Base-by-base conservation (phyloP, 257 asterid genomes). In the Gentiana dahurica region DNA sequence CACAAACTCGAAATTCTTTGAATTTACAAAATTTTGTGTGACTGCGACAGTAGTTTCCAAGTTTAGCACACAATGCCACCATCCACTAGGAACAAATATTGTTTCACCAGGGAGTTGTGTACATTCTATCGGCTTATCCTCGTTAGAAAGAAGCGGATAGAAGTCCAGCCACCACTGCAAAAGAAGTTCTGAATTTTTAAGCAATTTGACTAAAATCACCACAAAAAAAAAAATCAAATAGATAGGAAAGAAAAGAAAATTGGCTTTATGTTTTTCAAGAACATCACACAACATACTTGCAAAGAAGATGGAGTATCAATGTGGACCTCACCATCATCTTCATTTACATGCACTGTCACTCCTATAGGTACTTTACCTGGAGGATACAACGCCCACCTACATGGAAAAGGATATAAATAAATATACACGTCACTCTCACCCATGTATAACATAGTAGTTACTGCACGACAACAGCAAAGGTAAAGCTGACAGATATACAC, bases 41-140 rank as follows among this genome's bases (percentile, higher is more conserved):
- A 92, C 91, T 36, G 97, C 98, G 65, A 92, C 66, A 53, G 88
- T 77, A 33, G 95, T 83, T 79, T 92, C 98, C 81, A 92, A 68
- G 75, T 87, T 92, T 60, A 92, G 78, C 58, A 92, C 90, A 70
- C 98, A 92, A 78, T 92, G 98, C 98, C 98, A 92, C 98, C 98
- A 92, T 54, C 98, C 98, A 73, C 93, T 92, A 49, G 98, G 98
- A 15, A 92, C 98, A 72, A 68, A 87, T 81, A 92, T 81, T 51
- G 97, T 92, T 77, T 92, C 97, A 13, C 98, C 98, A 57, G 97
- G 98, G 71, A 83, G 81, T 74, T 92, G 98, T 48, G 98, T 92
- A 68, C 94, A 85, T 63, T 92, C 98, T 57, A 92, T 88, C 2
- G 98, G 98, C 76, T 83, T 92, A 63, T 92, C 98, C 34, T 77